Evolutionary conservation across 805 yeast genomes (phyloP), one percentile per base, ranked within the genome.

Genomic region (Groenewaldozyma salmanticensis): DNA sequence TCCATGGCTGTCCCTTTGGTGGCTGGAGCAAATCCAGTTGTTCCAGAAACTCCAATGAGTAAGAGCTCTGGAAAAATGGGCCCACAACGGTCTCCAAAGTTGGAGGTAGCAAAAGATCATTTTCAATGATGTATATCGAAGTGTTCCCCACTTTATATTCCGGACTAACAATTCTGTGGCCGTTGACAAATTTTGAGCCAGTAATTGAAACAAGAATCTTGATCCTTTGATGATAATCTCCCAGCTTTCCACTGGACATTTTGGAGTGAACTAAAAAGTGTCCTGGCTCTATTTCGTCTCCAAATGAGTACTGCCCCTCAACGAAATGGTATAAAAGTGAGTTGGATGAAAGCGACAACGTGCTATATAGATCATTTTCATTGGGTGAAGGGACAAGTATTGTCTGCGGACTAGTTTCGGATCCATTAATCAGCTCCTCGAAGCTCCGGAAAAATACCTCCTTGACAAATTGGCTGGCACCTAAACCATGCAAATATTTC

Each of bases 361-460:
- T 35, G n/a, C n/a, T n/a, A n/a, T n/a, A n/a, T 9, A 35, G n/a
- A 22, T 22, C 20, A 9, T 15, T n/a, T 19, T 31, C 40, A 20
- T 27, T 15, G 18, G 32, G 39, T n/a, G 39, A 16, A 35, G 74
- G 67, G 5, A 85, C 66, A 41, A 88, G 73, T 1, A 88, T 64
- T 0, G 94, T 81, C 52, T 77, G 81, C 21, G 70, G 63, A 0
- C 59, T 24, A 0, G 67, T 55, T 1, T 61, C 51, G 27, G 47
- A 16, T 1, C 79, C 80, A 31, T 38, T 22, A 15, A 88, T 71
- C 37, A 84, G 59, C 34, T 69, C 46, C 2, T 66, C 60, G 16
- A 85, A 59, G 9, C 72, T 69, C 43, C 87, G 71, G 40, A 83
- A 72, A 34, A 74, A 66, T 13, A 85, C 49, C 51, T 85, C 94